Percentiles rank a stretch among this genome's conserved stretches.
Conservation (phyloP, 768 basidiomycete genomes). For the Dioszegia aurantiaca region DNA sequence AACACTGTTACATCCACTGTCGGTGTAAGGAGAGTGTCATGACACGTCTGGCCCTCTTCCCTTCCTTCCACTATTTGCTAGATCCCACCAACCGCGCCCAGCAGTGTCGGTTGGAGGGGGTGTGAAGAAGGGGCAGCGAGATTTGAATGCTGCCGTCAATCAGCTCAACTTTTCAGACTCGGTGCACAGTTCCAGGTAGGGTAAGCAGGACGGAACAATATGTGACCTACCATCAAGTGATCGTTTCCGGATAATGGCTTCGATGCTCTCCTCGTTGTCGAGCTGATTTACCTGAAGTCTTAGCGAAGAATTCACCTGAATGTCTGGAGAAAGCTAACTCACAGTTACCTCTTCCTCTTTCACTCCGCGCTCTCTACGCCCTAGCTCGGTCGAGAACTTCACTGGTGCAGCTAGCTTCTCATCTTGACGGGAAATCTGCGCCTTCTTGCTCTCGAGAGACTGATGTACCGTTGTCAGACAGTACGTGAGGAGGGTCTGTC, state of each 20-base stretch:
- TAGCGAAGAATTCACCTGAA: background rate
- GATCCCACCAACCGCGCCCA: slow-evolving; percentile 45
- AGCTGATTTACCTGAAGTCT: slow-evolving; percentile 41
- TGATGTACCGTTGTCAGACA: slow-evolving; percentile 37
- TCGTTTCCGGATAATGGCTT: slow-evolving; percentile 50
- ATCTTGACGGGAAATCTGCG: slow-evolving; percentile 18
- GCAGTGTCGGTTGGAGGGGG: slow-evolving; percentile 27
- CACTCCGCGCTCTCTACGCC: slow-evolving; percentile 22
- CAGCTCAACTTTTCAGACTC: too few species aligned
- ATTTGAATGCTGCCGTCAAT: slow-evolving; percentile 50
- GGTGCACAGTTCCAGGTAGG: too few species aligned
- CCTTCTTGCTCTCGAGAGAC: slow-evolving; percentile 34
- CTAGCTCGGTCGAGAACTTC: background rate
- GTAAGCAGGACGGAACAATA: too few species aligned
- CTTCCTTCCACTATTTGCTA: slow-evolving; percentile 38
- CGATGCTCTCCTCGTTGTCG: slow-evolving; percentile 45
- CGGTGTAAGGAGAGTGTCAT: slow-evolving; percentile 3
- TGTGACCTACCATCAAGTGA: slow-evolving; percentile 49
- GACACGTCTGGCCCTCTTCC: slow-evolving; percentile 38
- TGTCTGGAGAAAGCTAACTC: slow-evolving; percentile 4
- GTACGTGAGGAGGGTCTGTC: slow-evolving; percentile 46
- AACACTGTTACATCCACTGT: too few species aligned
- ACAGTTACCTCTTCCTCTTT: slow-evolving; percentile 48
- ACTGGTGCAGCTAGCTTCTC: slow-evolving; percentile 21
- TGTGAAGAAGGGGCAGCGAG: slow-evolving; percentile 47